Evolutionary conservation across 495 filamentous ascomycete genomes (phyloP), one percentile per base, ranked within the genome.

Genomic region (Neurospora sp.): DNA sequence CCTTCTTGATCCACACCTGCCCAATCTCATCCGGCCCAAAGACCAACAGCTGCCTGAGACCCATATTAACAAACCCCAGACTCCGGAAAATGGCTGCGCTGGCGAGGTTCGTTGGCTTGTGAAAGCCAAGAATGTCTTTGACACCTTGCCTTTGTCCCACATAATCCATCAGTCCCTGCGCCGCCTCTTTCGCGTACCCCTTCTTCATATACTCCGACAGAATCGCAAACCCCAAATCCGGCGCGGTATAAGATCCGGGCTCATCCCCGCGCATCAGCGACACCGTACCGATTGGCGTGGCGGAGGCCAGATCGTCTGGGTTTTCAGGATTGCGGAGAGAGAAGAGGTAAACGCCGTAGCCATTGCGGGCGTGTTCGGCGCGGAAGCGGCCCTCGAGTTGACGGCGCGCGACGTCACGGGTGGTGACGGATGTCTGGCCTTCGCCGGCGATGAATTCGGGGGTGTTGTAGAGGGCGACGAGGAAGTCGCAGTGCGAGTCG

Each of bases 181-280:
- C 76, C 0, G 81, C 83, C 74, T 85, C 83, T 20, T 80, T 79
- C 8, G 82, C 78, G 74, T 83, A 84, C 3, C 83, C 83, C 73
- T 80, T 82, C 3, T 80, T 76, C 74, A 76, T 78, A 10, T 83
- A 71, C 69, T 76, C 75, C 0, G 79, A 77, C 31, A 84, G 39
- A 14, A 84, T 77, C 4, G 77, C 76, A 71, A 78, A 85, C 4
- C 83, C 81, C 1, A 85, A 35, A 70, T 84, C 83, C 0, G 83
- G 83, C 12, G 73, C 76, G 0, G 69, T 14, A 69, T 82, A 82
- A 5, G 72, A 37, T 5, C 75, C 42, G 2, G 76, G 76, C 20
- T 78, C 75, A 39, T 76, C 72, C 0, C 81, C 82, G 16, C 78
- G 76, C 76, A 79, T 79, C 0, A 83, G 76, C 2, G 75, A 78